phyloP scores from a whole-genome alignment of 495 filamentous ascomycete species.

The Aspergillus diversus region DNA sequence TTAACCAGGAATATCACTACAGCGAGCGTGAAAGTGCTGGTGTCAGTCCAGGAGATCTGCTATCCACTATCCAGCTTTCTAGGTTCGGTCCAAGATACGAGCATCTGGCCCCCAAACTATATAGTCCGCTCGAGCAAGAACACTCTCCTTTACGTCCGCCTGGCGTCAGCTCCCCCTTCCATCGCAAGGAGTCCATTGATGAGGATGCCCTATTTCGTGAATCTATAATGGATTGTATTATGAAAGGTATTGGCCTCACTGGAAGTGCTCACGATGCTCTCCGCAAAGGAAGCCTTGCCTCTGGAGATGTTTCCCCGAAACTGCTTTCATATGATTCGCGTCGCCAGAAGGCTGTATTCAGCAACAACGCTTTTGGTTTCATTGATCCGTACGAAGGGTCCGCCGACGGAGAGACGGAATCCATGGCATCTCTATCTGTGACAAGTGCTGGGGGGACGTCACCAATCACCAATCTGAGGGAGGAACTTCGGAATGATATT shows the following conservation, averaged over 20 bases:
- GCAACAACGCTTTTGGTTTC: conserved; percentile 92
- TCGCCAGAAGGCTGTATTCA: conserved; percentile 80
- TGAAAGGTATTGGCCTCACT: conserved; percentile 88
- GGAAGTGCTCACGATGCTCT: conserved; percentile 60
- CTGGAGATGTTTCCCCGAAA: conserved; percentile 81
- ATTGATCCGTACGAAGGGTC: conserved; percentile 89
- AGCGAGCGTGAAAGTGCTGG: conserved; percentile 36
- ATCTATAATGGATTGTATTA: conserved; percentile 91
- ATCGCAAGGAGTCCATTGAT: conserved; percentile 75
- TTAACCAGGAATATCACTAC: conserved; percentile 21
- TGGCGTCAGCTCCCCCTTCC: conserved; percentile 48
- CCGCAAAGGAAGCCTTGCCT: conserved; percentile 63
- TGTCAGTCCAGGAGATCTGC: conserved; percentile 75
- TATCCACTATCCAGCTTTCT: conserved; percentile 78
- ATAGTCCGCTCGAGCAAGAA: conserved; percentile 63
- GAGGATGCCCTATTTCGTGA: conserved; percentile 88
- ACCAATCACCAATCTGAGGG: conserved; percentile 60
- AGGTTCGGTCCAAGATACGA: conserved; percentile 54
- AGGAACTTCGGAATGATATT: conserved; percentile 86
- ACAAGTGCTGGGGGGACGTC: conserved; percentile 56
- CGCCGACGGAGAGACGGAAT: conserved; percentile 83
- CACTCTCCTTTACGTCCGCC: conserved; percentile 59
- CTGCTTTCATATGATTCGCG: conserved; percentile 84
- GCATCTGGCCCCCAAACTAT: conserved; percentile 34
- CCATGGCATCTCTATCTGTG: conserved; percentile 69